phyloP scores from a whole-genome alignment of 1,139 yeast genomes.

The Protomyces macrosporus region DNA sequence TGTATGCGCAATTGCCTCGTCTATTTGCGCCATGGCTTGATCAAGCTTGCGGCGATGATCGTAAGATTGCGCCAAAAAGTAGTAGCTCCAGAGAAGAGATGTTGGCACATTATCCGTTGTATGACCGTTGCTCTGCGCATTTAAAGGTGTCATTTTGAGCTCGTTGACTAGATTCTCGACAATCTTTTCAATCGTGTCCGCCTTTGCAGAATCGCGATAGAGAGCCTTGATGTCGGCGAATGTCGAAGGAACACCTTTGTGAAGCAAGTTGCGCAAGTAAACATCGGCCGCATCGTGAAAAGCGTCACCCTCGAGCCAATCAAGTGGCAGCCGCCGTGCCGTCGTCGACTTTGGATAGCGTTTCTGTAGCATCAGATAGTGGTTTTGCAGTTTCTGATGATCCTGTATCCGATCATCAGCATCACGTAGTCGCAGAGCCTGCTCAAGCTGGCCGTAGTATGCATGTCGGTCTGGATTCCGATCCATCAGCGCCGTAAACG shows the following conservation, averaged over 20 bases:
- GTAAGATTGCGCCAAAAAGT: constrained; percentile 77
- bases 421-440: constrained; percentile 45
- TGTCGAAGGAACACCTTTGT: constrained; percentile 84
- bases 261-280: constrained; percentile 59
- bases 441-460: constrained; percentile 64
- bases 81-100: constrained; percentile 65
- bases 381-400: constrained; percentile 30
- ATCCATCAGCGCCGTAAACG: constrained; percentile 65
- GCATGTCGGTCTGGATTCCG: constrained; percentile 77
- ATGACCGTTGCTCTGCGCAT: background rate
- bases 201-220: constrained; percentile 52
- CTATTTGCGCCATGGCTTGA: constrained; percentile 53
- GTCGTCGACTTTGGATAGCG: constrained; percentile 55
- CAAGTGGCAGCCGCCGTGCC: constrained; percentile 15
- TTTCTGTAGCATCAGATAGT: constrained; percentile 58
- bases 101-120: constrained; percentile 42
- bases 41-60: constrained; percentile 48
- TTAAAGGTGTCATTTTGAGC: constrained; percentile 4
- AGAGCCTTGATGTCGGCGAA: constrained; percentile 81
- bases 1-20: constrained; percentile 63
- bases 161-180: constrained; percentile 36
- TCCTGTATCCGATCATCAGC: constrained; percentile 37
- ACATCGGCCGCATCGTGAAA: constrained; percentile 46
- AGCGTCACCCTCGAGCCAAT: constrained; percentile 42
- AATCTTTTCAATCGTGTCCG: constrained; percentile 42